Evolutionary conservation across 1,284 basidiomycete genomes (phyloP).

Genomic region (Phellinidium pouzarii): DNA sequence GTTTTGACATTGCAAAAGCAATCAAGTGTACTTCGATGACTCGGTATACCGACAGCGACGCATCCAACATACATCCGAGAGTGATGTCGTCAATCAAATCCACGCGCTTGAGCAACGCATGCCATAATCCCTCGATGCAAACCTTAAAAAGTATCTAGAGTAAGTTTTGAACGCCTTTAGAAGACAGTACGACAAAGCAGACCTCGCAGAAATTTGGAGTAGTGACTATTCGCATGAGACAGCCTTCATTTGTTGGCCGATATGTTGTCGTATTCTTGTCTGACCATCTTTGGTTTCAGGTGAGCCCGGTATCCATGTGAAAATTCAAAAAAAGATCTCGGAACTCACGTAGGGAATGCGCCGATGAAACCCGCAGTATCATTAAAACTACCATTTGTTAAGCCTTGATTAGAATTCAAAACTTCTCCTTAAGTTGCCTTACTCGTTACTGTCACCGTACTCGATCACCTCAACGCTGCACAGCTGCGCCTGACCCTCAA

Average conservation of each 20-base stretch:
- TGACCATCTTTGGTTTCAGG: constrained; percentile 40
- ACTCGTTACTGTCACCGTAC: constrained; percentile 64
- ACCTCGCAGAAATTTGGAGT: constrained; percentile 72
- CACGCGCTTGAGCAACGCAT: constrained; percentile 50
- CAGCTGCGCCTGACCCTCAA: constrained; percentile 57
- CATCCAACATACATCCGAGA: constrained; percentile 29
- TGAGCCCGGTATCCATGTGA: constrained; percentile 3
- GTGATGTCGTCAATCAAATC: constrained; percentile 52
- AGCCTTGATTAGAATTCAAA: constrained; percentile 6
- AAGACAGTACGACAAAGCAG: too few species aligned
- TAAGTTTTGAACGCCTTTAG: too few species aligned
- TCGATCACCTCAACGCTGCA: constrained; percentile 75
- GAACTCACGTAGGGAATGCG: constrained; percentile 64
- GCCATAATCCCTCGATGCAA: constrained; percentile 70
- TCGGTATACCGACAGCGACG: constrained; percentile 9
- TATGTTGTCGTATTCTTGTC: constrained; percentile 56
- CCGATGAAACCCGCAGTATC: constrained; percentile 54
- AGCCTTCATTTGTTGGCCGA: constrained; percentile 77
- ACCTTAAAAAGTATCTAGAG: too few species aligned
- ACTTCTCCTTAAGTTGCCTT: constrained; percentile 24
- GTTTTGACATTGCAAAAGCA: constrained; percentile 53
- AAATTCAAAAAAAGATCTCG: constrained; percentile 1
- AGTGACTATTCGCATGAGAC: constrained; percentile 75
- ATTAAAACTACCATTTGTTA: constrained; percentile 50
- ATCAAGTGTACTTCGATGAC: constrained; percentile 42